Percentiles rank a stretch among this genome's conserved stretches.
Evolutionary conservation across 2,329 filamentous ascomycete species (phyloP).

Genomic region (Colletotrichum trifolii): DNA sequence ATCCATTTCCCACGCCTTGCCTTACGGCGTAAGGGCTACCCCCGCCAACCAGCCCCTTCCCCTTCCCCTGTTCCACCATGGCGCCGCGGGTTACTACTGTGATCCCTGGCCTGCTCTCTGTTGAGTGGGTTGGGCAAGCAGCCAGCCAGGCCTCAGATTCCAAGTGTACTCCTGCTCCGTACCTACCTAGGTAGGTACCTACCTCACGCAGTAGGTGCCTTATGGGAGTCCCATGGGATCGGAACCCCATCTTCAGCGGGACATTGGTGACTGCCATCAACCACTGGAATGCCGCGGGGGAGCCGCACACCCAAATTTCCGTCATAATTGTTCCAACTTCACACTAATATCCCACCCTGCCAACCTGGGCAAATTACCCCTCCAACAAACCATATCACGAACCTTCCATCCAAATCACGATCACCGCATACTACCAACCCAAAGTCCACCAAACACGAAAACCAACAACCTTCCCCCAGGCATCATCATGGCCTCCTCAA

Average conservation of each 20-base stretch:
- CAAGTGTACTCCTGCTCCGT: too few relatives aligned
- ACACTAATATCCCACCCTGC: not conserved
- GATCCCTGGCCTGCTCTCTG: conserved; percentile 8
- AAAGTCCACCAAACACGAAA: conserved; percentile 7
- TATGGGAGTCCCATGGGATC: too few relatives aligned
- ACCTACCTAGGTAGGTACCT: not conserved
- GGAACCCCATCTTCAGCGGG: conserved; percentile 32
- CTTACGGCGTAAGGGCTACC: not conserved
- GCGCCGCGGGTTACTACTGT: conserved; percentile 29
- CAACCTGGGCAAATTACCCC: too few relatives aligned
- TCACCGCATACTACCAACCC: not conserved
- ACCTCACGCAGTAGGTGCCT: not conserved
- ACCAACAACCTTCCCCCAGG: not conserved
- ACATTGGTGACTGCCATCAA: conserved; percentile 15
- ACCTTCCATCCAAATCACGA: not conserved
- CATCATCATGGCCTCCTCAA: conserved; percentile 19
- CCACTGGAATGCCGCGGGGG: conserved; percentile 24
- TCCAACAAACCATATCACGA: not conserved
- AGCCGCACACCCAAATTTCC: conserved; percentile 25
- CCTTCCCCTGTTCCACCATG: conserved; percentile 10
- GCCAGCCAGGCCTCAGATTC: too few relatives aligned
- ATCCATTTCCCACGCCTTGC: too few relatives aligned
- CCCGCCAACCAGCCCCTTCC: conserved; percentile 27
- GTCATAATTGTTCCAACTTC: conserved; percentile 12
- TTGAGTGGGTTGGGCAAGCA: too few relatives aligned